phyloP scores from a whole-genome alignment of 78 protist species.

The Bigelowiella natans region DNA sequence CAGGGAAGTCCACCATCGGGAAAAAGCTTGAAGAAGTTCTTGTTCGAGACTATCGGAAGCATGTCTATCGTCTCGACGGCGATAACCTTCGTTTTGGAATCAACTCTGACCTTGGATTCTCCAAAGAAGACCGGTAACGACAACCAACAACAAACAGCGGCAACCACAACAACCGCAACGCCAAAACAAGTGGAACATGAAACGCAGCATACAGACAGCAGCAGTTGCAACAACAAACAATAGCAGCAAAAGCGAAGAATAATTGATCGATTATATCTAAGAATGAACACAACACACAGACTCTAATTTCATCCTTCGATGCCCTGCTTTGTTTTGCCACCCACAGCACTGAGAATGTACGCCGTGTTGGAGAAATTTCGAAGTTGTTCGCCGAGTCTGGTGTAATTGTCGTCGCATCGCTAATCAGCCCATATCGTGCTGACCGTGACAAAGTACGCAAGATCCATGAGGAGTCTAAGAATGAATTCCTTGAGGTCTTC shows the following conservation, averaged over 20 bases:
- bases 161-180: not conserved
- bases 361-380: constrained; percentile 31
- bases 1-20: constrained; percentile 41
- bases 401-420: constrained; percentile 25
- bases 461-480: not conserved
- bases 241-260: too few species aligned
- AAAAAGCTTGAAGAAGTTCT: constrained; percentile 14
- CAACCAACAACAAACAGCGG: not conserved
- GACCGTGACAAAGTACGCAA: constrained; percentile 19
- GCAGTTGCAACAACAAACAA: too few species aligned
- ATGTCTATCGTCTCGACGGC: constrained; percentile 35
- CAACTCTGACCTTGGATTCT: constrained; percentile 26
- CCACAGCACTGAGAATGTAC: constrained; percentile 8
- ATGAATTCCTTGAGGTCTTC: constrained; percentile 33
- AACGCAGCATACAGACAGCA: too few species aligned
- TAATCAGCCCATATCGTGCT: constrained; percentile 37
- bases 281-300: too few species aligned
- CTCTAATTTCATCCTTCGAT: too few species aligned
- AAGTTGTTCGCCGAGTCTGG: constrained; percentile 36
- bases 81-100: constrained; percentile 47
- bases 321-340: not conserved
- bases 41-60: not conserved
- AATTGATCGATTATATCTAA: too few species aligned
- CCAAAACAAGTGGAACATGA: not conserved
- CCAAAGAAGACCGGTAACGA: constrained; percentile 23